Percentiles rank a stretch among this genome's conserved stretches.
phyloP scores from a whole-genome alignment of 2,329 filamentous ascomycete species.

The Cytospora piceae region DNA sequence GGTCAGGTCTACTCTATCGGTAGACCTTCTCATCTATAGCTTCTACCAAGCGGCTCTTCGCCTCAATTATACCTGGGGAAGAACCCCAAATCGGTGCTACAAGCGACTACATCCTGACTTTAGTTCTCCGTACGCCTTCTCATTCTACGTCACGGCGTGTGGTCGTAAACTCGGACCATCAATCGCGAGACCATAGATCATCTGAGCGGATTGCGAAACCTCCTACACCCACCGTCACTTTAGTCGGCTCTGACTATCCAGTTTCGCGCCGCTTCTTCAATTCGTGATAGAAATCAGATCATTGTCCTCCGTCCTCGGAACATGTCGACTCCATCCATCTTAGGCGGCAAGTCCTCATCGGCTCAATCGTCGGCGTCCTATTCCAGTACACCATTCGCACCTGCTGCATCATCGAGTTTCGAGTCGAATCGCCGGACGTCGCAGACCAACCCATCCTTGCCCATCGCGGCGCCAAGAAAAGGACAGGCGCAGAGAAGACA shows the following conservation, averaged over 20 bases:
- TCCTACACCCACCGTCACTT: constrained; percentile 3
- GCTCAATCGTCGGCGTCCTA: constrained; percentile 47
- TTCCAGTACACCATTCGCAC: constrained; percentile 45
- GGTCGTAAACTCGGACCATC: constrained; percentile 6
- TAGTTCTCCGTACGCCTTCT: neutral
- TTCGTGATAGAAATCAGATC: neutral
- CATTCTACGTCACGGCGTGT: neutral
- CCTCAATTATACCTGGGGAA: neutral
- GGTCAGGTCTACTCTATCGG: constrained; percentile 20
- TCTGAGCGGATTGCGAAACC: neutral
- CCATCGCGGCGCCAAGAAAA: constrained; percentile 65
- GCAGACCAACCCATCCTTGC: constrained; percentile 41
- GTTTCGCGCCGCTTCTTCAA: neutral
- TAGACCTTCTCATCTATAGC: constrained; percentile 15
- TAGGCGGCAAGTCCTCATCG: constrained; percentile 56
- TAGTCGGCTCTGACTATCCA: neutral
- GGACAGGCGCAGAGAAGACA: constrained; percentile 77
- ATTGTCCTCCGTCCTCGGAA: constrained; percentile 12
- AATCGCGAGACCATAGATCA: constrained; percentile 2
- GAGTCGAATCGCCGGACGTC: constrained; percentile 55
- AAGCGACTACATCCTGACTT: neutral
- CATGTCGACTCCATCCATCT: constrained; percentile 41
- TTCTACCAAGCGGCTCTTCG: constrained; percentile 2
- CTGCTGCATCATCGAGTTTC: constrained; percentile 51
- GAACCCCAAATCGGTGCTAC: constrained; percentile 8